Percentiles rank a stretch among this genome's conserved stretches.
phyloP scores from a whole-genome alignment of 2,329 filamentous ascomycete genomes.

The Fusarium equiseti region DNA sequence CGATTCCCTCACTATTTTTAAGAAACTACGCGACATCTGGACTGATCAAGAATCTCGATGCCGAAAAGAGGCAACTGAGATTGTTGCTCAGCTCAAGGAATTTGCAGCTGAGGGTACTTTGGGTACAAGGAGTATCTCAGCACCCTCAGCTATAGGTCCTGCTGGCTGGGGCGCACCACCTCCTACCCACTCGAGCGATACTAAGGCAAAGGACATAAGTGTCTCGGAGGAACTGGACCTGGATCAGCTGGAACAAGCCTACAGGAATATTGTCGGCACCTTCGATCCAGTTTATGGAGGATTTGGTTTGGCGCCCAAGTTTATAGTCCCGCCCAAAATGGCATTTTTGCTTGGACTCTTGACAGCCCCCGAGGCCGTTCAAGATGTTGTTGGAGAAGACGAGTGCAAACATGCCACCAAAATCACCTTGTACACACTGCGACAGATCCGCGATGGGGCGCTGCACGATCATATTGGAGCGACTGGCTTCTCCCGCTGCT shows the following conservation, averaged over 20 bases:
- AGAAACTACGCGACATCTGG: constrained; percentile 83
- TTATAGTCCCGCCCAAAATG: constrained; percentile 87
- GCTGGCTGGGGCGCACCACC: constrained; percentile 50
- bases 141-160: constrained; percentile 47
- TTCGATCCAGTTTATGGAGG: constrained; percentile 85
- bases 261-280: constrained; percentile 81
- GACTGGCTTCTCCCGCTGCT: constrained; percentile 76
- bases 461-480: constrained; percentile 68
- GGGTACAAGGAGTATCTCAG: constrained; percentile 55
- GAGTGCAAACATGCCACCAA: constrained; percentile 79
- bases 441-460: constrained; percentile 73
- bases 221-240: constrained; percentile 81
- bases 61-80: constrained; percentile 84
- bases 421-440: constrained; percentile 85
- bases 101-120: constrained; percentile 91
- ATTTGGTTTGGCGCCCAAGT: constrained; percentile 87
- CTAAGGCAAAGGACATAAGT: constrained; percentile 40
- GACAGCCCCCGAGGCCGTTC: constrained; percentile 77
- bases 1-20: constrained; percentile 85
- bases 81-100: constrained; percentile 82
- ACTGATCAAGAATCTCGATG: constrained; percentile 85
- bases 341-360: constrained; percentile 82
- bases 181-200: constrained; percentile 41
- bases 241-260: constrained; percentile 91
- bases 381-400: constrained; percentile 86